Conservation (phyloP, 2,329 filamentous ascomycete genomes). For the Phialophora tarda region DNA sequence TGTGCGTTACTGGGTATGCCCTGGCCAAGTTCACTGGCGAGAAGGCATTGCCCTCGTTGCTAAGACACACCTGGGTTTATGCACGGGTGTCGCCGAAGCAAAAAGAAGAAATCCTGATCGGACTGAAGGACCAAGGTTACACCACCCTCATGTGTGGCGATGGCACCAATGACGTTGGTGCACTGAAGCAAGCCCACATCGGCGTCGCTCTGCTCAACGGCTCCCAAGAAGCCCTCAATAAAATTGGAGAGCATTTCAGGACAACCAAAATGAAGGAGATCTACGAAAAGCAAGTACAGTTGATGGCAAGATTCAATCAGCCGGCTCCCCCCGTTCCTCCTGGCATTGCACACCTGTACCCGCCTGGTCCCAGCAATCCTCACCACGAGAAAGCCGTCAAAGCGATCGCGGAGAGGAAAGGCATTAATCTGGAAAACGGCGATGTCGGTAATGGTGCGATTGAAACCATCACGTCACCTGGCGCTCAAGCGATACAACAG, state of each 20-base stretch:
- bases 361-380: slow-evolving; percentile 88
- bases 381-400: slow-evolving; percentile 91
- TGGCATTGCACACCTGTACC: slow-evolving; percentile 91
- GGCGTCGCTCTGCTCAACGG: slow-evolving; percentile 96
- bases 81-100: slow-evolving; percentile 98
- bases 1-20: slow-evolving; percentile 95
- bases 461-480: slow-evolving; percentile 71
- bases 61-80: slow-evolving; percentile 95
- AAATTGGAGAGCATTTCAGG: slow-evolving; percentile 89
- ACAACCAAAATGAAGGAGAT: slow-evolving; percentile 98
- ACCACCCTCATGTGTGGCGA: slow-evolving; percentile 99
- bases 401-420: slow-evolving; percentile 80
- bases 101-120: slow-evolving; percentile 97
- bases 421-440: slow-evolving; percentile 55
- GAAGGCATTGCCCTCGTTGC: slow-evolving; percentile 73
- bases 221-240: slow-evolving; percentile 85
- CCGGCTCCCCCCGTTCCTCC: slow-evolving; percentile 88
- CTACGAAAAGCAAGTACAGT: slow-evolving; percentile 90
- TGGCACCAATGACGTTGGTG: slow-evolving; percentile 96
- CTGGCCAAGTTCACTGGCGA: slow-evolving; percentile 86
- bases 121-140: slow-evolving; percentile 94
- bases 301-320: slow-evolving; percentile 97
- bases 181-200: slow-evolving; percentile 96
- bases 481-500: slow-evolving; percentile 65
- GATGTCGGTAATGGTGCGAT: slow-evolving; percentile 57